Evolutionary conservation across 2,329 filamentous ascomycete species (phyloP).

Genomic region (Chaetomium sp.): DNA sequence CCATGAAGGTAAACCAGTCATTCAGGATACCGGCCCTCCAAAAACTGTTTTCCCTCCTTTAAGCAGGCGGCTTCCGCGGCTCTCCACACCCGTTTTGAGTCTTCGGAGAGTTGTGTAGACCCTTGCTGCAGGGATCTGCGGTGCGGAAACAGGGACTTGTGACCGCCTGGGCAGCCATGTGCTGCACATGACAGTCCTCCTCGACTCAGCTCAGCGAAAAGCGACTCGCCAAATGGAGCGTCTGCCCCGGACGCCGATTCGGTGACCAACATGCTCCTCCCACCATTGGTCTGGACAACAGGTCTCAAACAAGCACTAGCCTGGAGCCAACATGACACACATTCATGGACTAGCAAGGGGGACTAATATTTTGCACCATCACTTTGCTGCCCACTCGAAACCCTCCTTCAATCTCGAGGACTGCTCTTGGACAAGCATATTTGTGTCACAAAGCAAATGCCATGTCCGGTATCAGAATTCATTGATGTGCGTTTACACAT

Average conservation of each 20-base stretch:
- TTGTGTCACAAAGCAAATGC: conserved; percentile 29
- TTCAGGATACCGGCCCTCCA: too few relatives aligned
- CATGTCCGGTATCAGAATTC: conserved; percentile 37
- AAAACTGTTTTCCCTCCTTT: background rate
- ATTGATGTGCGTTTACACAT: conserved; percentile 36
- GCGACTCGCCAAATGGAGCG: background rate
- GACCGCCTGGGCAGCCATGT: conserved; percentile 4
- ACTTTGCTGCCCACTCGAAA: conserved; percentile 16
- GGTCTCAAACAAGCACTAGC: background rate
- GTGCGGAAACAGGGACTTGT: conserved; percentile 3
- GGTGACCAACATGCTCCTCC: background rate
- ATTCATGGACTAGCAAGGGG: background rate
- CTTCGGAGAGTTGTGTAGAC: background rate
- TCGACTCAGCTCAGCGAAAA: conserved; percentile 7
- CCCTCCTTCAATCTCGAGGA: conserved; percentile 17
- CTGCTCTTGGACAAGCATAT: conserved; percentile 16
- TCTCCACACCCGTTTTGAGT: background rate
- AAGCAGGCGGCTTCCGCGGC: background rate
- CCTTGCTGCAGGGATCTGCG: conserved; percentile 4
- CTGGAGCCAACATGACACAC: background rate
- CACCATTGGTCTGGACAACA: background rate
- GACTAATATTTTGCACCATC: conserved; percentile 4
- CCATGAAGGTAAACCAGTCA: background rate
- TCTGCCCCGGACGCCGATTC: background rate
- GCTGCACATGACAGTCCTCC: conserved; percentile 19